Conservation (phyloP, 371 early-diverging fungal genomes). For the Mortierella sp. region DNA sequence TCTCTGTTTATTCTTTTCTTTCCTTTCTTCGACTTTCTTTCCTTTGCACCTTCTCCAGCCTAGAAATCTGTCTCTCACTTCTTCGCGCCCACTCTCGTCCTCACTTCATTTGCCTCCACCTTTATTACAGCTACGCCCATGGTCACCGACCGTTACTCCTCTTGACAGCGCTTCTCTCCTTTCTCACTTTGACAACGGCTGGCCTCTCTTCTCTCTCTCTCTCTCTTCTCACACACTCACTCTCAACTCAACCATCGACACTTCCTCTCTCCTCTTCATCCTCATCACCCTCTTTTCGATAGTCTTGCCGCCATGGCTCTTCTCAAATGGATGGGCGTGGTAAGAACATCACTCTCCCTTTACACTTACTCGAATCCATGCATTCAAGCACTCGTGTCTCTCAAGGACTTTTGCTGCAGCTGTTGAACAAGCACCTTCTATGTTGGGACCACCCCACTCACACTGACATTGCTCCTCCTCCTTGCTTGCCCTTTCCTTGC, state of each 20-base stretch:
- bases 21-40: background rate
- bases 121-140: constrained; percentile 7
- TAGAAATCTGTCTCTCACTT: background rate
- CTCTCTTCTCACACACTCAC: background rate
- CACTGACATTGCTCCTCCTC: constrained; percentile 15
- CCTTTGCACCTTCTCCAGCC: background rate
- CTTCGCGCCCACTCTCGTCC: background rate
- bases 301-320: constrained; percentile 76
- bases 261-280: background rate
- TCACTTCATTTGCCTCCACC: background rate
- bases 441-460: background rate
- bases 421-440: background rate
- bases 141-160: background rate
- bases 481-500: background rate
- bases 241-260: background rate
- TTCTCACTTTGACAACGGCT: background rate
- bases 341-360: constrained; percentile 34
- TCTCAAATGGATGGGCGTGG: constrained; percentile 91
- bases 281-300: background rate
- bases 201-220: background rate
- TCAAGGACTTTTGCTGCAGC: background rate
- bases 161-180: background rate
- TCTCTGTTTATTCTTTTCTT: constrained; percentile 3
- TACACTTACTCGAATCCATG: background rate
- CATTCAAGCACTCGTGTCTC: background rate